Evolutionary conservation across 768 basidiomycete genomes (phyloP), one percentile per base, ranked within the genome.

Genomic region (Lactarius psammicola): DNA sequence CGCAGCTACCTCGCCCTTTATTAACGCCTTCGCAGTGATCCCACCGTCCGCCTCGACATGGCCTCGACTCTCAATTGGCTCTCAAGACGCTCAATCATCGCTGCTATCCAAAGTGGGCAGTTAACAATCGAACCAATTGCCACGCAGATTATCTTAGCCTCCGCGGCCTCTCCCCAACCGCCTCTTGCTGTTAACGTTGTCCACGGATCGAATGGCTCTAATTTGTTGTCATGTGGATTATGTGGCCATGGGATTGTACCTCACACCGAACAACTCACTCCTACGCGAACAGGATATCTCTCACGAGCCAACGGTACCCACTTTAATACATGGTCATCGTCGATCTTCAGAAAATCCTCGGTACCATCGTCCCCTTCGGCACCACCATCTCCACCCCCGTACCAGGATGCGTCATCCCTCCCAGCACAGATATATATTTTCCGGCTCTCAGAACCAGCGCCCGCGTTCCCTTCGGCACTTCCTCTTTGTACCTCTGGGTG

Each of bases 1-100:
- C n/a, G 38, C 30, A 56, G 56, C 67, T 61, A 74, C 63, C 69
- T 40, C 18, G 26, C 28, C 55, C 49, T 53, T n/a, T 66, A 54
- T 59, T 74, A 9, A 73, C 63, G 44, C 33, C 31, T 65, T 64
- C 65, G 4, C 74, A 94, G 95, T 28, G 96, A 99, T 71, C 93
- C 96, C 0, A 93, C 95, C 0, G 80, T 97, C 34, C 88, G 97
- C 10, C 83, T 99, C 20, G 97, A 98, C 73, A 79, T 92, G n/a
- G 95, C 97, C 0, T 93, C 95, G 0, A 92, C 94, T 15, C 79
- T 99, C 38, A 95, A 92, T 72, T 98, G 93, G 92, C 81, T 98
- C n/a, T 89, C 90, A 18, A 84, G 95, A 31, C 87, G 94, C 33
- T 87, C 87, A 4, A 89, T 98, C 28, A 81, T 88, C 4, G 78